Percentiles rank a stretch among this genome's conserved stretches.
Conservation (phyloP, 768 basidiomycete genomes). For the Termitomyces sp. region DNA sequence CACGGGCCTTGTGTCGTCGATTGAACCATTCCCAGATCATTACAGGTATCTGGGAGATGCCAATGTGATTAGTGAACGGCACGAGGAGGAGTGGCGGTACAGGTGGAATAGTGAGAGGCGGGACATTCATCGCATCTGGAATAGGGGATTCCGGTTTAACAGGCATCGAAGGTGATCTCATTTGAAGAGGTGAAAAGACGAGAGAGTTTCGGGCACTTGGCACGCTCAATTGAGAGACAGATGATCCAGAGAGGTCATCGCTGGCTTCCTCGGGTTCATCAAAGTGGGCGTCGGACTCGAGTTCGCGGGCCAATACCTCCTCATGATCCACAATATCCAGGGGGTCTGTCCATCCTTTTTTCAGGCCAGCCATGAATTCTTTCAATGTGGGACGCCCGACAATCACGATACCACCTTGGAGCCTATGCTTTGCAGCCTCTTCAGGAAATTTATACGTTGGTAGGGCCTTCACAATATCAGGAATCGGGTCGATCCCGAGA, state of each 20-base stretch:
- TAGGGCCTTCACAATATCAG: conserved; percentile 35
- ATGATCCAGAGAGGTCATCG: conserved; percentile 9
- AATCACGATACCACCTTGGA: conserved; percentile 81
- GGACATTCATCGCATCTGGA: conserved; percentile 30
- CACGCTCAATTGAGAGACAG: conserved; percentile 18
- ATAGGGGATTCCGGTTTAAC: conserved; percentile 13
- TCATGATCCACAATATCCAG: conserved; percentile 67
- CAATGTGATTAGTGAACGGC: conserved; percentile 69
- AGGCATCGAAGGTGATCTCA: conserved; percentile 11
- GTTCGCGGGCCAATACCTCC: conserved; percentile 55
- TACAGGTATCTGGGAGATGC: conserved; percentile 75
- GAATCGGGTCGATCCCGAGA: conserved; percentile 54
- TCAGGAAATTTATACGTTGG: conserved; percentile 47
- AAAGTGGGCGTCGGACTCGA: conserved; percentile 73
- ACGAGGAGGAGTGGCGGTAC: conserved; percentile 80
- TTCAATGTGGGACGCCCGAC: conserved; percentile 89
- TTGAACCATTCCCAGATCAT: conserved; percentile 96
- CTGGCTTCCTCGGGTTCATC: conserved; percentile 48
- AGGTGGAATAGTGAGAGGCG: conserved; percentile 55
- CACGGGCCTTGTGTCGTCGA: conserved; percentile 70
- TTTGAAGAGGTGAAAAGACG: conserved; percentile 22
- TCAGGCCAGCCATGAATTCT: conserved; percentile 88
- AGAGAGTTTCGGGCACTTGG: conserved; percentile 21
- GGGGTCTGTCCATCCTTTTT: conserved; percentile 76
- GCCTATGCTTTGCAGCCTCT: conserved; percentile 48